Conservation (phyloP, 2,329 filamentous ascomycete species). For the Aspergillus sojae region DNA sequence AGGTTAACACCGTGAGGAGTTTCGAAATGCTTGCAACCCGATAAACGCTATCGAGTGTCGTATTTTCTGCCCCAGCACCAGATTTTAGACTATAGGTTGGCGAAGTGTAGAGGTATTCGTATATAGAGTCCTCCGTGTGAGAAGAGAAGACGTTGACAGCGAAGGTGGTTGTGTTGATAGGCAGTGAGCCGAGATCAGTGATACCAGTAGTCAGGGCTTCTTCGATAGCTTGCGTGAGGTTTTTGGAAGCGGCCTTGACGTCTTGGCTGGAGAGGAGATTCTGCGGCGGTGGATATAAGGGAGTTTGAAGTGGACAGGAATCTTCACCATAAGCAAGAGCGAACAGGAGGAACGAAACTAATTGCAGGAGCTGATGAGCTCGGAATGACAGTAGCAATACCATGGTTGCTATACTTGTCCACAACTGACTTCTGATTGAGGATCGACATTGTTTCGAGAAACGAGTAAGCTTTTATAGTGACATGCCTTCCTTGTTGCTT, state of each 20-base stretch:
- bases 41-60: slow-evolving; percentile 45
- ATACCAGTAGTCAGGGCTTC: background rate
- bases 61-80: slow-evolving; percentile 15
- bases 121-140: slow-evolving; percentile 27
- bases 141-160: slow-evolving; percentile 44
- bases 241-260: background rate
- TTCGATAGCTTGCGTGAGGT: background rate
- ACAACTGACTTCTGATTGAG: no score
- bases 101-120: slow-evolving; percentile 38
- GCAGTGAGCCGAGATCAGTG: background rate
- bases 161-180: slow-evolving; percentile 34
- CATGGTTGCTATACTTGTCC: background rate
- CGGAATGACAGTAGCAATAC: background rate
- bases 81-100: slow-evolving; percentile 13
- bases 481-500: no score
- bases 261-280: background rate
- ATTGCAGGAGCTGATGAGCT: background rate
- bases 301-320: background rate
- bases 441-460: background rate
- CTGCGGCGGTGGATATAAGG: background rate
- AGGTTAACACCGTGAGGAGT: slow-evolving; percentile 42
- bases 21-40: slow-evolving; percentile 50
- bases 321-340: background rate
- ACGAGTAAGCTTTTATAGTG: background rate
- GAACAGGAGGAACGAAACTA: background rate